These are phyloP conservation scores for Desmodesmus armatus DNA, from an alignment of 139 green algal species.

Conservation along the genomic window DNA sequence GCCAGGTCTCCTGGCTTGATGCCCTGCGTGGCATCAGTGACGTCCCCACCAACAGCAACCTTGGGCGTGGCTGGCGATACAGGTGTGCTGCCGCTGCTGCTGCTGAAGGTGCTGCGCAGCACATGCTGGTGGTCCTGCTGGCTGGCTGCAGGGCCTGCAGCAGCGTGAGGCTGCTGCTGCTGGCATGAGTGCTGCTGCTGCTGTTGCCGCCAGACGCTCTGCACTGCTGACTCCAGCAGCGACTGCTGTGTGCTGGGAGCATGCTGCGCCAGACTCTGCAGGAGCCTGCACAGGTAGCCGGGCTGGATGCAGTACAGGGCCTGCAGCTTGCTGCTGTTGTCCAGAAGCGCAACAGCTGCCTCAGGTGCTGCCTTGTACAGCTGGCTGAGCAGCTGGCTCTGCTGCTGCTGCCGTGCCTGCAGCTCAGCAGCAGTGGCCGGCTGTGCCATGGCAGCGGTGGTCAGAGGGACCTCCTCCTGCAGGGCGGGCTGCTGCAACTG, in stretches of 20 bases:
- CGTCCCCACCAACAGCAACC: neutral
- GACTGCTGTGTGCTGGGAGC: neutral
- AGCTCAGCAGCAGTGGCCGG: slow-evolving; percentile 2
- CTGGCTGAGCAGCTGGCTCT: slow-evolving; percentile 18
- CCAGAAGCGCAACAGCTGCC: neutral
- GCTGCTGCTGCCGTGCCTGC: slow-evolving; percentile 36
- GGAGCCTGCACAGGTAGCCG: neutral
- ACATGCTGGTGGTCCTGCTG: slow-evolving; percentile 12
- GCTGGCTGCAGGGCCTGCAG: neutral
- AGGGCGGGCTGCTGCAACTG: neutral
- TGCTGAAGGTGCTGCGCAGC: neutral
- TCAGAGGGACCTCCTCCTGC: slow-evolving; percentile 4
- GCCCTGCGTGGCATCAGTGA: slow-evolving; percentile 28
- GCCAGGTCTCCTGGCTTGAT: slow-evolving; percentile 42
- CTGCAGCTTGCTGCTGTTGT: slow-evolving; percentile 29
- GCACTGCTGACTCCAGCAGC: slow-evolving; percentile 10
- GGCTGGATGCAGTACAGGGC: slow-evolving; percentile 18
- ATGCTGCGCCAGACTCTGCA: neutral
- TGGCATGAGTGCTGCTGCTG: neutral
- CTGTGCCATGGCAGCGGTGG: neutral
- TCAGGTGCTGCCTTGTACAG: slow-evolving; percentile 27
- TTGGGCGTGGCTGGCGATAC: neutral
- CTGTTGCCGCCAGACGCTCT: slow-evolving; percentile 12
- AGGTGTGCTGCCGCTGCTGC: neutral
- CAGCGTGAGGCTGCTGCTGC: neutral